Evolutionary conservation across 1,284 basidiomycete genomes (phyloP).

Genomic region (Ceratobasidium sp.): DNA sequence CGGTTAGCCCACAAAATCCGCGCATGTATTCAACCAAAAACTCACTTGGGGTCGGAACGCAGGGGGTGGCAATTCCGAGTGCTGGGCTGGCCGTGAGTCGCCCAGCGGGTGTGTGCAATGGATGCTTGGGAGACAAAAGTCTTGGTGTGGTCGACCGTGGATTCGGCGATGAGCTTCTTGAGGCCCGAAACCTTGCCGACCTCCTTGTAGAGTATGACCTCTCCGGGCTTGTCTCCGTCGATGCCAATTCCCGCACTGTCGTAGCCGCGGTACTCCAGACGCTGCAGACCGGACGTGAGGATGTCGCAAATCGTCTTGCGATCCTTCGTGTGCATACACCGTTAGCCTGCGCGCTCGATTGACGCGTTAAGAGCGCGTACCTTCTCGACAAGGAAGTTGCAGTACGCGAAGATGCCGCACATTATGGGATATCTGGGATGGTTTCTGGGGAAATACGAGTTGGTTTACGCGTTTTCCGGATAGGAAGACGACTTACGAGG

Average conservation of each 20-base stretch:
- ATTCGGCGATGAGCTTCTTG: constrained; percentile 88
- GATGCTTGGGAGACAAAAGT: constrained; percentile 89
- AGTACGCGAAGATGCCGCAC: constrained; percentile 97
- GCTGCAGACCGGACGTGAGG: constrained; percentile 90
- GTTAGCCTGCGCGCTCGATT: constrained; percentile 46
- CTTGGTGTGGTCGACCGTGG: constrained; percentile 82
- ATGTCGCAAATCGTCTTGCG: constrained; percentile 94
- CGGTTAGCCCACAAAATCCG: constrained; percentile 1
- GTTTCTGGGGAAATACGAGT: constrained; percentile 3
- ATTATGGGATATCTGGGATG: constrained; percentile 57
- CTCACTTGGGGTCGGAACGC: constrained; percentile 77
- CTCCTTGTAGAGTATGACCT: constrained; percentile 93
- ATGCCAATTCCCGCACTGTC: constrained; percentile 94
- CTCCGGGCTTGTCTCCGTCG: constrained; percentile 88
- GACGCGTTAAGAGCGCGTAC: constrained; percentile 58
- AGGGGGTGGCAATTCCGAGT: constrained; percentile 96
- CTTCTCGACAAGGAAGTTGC: constrained; percentile 93
- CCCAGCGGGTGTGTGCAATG: constrained; percentile 99
- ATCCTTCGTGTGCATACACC: constrained; percentile 65
- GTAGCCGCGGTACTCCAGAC: constrained; percentile 98
- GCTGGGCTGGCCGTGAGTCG: constrained; percentile 95
- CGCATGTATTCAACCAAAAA: constrained; percentile 43
- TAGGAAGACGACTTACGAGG: constrained; percentile 24
- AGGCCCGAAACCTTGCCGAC: constrained; percentile 98
- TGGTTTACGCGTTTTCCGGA: background rate